phyloP scores from a whole-genome alignment of 2,329 filamentous ascomycete genomes.

The Coniochaeta pulveracea region DNA sequence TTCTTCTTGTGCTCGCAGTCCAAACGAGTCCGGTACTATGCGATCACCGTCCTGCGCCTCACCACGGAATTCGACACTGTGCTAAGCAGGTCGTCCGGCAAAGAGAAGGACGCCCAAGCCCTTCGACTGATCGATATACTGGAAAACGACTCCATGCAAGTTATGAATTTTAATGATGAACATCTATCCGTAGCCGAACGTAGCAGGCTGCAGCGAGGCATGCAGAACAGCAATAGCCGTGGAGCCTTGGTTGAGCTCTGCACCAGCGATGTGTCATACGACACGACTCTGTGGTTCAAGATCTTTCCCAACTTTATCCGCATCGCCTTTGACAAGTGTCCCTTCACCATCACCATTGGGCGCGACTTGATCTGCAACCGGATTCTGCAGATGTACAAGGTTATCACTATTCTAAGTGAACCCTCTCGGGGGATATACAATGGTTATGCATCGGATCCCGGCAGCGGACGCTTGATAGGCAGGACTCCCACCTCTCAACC shows the following conservation, averaged over 20 bases:
- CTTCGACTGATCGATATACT: slow-evolving; percentile 79
- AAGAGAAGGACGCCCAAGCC: slow-evolving; percentile 49
- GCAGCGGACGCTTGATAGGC: slow-evolving; percentile 36
- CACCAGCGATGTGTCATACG: slow-evolving; percentile 89
- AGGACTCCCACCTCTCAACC: slow-evolving; percentile 61
- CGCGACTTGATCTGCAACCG: slow-evolving; percentile 88
- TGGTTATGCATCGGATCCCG: slow-evolving; percentile 50
- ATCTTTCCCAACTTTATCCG: slow-evolving; percentile 92
- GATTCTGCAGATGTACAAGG: slow-evolving; percentile 84
- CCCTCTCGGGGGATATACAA: slow-evolving; percentile 51
- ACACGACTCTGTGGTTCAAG: slow-evolving; percentile 94
- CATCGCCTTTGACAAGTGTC: slow-evolving; percentile 81
- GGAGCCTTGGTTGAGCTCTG: slow-evolving; percentile 88
- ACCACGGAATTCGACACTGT: slow-evolving; percentile 91
- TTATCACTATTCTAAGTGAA: slow-evolving; percentile 70
- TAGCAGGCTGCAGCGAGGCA: slow-evolving; percentile 81
- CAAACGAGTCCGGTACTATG: slow-evolving; percentile 75
- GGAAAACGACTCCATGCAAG: slow-evolving; percentile 75
- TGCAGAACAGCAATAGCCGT: slow-evolving; percentile 72
- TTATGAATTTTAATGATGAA: slow-evolving; percentile 89
- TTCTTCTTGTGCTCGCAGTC: slow-evolving; percentile 98
- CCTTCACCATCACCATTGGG: slow-evolving; percentile 81
- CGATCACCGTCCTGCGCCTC: slow-evolving; percentile 81
- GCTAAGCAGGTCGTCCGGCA: slow-evolving; percentile 53
- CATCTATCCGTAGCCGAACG: slow-evolving; percentile 84